A percentile compares a stretch with the other conserved stretches of the same genome.
phyloP scores from a whole-genome alignment of 2,329 filamentous ascomycete genomes.

The Alternaria gaisen region DNA sequence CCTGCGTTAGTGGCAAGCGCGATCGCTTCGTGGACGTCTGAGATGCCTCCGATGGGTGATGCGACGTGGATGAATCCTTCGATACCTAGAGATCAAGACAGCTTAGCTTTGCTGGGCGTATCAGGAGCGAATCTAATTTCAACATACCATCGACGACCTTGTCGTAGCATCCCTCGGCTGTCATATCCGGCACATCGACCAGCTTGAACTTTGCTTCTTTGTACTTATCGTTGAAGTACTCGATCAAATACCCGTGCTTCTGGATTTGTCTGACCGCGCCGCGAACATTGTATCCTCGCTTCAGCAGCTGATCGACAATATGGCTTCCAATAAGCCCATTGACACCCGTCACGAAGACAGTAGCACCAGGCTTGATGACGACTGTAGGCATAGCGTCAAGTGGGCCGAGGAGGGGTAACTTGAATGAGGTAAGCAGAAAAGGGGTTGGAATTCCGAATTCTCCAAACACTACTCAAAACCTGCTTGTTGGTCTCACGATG shows the following conservation, averaged over 20 bases:
- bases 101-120: not conserved
- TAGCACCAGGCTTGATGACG: constrained; percentile 33
- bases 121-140: not conserved
- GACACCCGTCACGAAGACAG: constrained; percentile 47
- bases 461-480: not conserved
- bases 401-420: constrained; percentile 1
- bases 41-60: constrained; percentile 50
- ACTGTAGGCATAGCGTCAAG: constrained; percentile 24
- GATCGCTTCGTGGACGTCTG: constrained; percentile 53
- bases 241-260: constrained; percentile 42
- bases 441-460: constrained; percentile 9
- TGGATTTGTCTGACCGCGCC: constrained; percentile 43
- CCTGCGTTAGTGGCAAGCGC: constrained; percentile 50
- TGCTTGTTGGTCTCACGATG: not conserved
- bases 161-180: constrained; percentile 35
- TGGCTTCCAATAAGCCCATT: constrained; percentile 49
- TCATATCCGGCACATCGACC: constrained; percentile 42
- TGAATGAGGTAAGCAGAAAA: constrained; percentile 16
- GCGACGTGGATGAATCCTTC: constrained; percentile 59
- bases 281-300: constrained; percentile 46
- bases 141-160: constrained; percentile 39
- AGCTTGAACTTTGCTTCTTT: constrained; percentile 37
- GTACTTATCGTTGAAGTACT: constrained; percentile 41
- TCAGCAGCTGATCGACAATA: constrained; percentile 43
- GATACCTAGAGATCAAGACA: constrained; percentile 24